Base-by-base conservation (phyloP, 495 filamentous ascomycete species). In the Podospora australis region DNA sequence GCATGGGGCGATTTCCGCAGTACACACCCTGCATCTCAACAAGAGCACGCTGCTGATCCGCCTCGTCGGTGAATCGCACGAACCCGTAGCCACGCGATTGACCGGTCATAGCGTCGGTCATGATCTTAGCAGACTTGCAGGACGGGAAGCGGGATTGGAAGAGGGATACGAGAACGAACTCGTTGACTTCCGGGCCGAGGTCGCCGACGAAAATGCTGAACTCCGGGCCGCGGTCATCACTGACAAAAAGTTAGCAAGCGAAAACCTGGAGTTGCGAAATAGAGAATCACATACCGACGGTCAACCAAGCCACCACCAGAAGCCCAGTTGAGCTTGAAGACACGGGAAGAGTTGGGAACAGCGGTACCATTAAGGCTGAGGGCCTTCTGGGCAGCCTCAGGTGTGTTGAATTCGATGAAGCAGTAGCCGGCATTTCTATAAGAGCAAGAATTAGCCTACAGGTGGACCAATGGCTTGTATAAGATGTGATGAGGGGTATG, bases 121-220 rank as follows among this genome's bases (percentile, higher is more conserved):
- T 99, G 69, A 99, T 99, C 77, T 99, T 99, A 50, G 94, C 92
- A 8, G 90, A 96, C 74, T 97, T 97, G 86, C 94, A 97, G 4
- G 88, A 94, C 1, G 86, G 88, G 75, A 92, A 99, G 26, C 90
- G 86, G 54, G 80, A 82, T 68, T 99, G 92, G 77, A 99, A 99
- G 43, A 99, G 82, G 3, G 89, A 94, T 36, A 96, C 89, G 23
- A 99, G 78, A 29, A 96, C 92, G 55, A 95, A 96, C 76, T 99
- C 92, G 65, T 96, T 99, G 55, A 99, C 92, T 70, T 99, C 92
- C 0, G 95, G 92, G 30, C 92, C 92, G 48, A 99, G 81, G 59
- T 99, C 92, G 53, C 92, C 92, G 48, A 99, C 92, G 66, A 99
- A 99, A 68, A 99, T 96, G 44, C 85, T 90, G 66, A 76, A 96